Conservation (phyloP, 2,329 filamentous ascomycete genomes). For the Penicillium hesseltinei region DNA sequence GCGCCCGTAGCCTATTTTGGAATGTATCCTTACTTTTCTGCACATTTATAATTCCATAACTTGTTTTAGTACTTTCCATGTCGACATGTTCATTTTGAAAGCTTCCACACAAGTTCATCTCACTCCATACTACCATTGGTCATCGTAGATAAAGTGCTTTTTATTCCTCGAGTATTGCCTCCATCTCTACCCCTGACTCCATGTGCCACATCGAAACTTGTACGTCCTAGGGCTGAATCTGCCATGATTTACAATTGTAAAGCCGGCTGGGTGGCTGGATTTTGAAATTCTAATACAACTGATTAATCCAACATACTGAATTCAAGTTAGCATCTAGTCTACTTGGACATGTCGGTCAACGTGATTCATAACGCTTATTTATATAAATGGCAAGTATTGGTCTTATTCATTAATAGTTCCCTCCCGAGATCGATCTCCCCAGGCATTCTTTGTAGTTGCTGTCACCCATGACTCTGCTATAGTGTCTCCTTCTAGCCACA, state of each 20-base stretch:
- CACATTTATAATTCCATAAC: not conserved
- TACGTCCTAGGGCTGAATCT: slow-evolving; percentile 1
- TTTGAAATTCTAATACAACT: not conserved
- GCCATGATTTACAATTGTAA: not conserved
- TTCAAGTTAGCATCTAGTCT: not conserved
- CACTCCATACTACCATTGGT: too few species aligned
- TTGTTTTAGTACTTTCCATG: not conserved
- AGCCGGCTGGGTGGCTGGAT: not conserved
- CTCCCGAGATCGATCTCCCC: too few species aligned
- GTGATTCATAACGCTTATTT: not conserved
- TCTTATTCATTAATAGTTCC: too few species aligned
- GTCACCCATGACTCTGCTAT: not conserved
- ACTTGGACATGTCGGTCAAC: not conserved
- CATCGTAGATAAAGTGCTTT: too few species aligned
- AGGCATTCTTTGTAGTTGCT: not conserved
- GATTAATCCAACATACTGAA: not conserved
- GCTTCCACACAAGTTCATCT: not conserved
- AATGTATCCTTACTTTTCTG: slow-evolving; percentile 17
- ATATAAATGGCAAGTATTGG: not conserved
- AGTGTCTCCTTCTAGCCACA: not conserved
- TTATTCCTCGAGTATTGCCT: not conserved
- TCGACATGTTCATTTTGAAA: not conserved
- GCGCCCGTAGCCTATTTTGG: slow-evolving; percentile 21
- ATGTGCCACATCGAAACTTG: not conserved
- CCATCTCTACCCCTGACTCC: not conserved